Evolutionary conservation across 2,329 filamentous ascomycete species (phyloP).

Genomic region (Neurospora sp.): DNA sequence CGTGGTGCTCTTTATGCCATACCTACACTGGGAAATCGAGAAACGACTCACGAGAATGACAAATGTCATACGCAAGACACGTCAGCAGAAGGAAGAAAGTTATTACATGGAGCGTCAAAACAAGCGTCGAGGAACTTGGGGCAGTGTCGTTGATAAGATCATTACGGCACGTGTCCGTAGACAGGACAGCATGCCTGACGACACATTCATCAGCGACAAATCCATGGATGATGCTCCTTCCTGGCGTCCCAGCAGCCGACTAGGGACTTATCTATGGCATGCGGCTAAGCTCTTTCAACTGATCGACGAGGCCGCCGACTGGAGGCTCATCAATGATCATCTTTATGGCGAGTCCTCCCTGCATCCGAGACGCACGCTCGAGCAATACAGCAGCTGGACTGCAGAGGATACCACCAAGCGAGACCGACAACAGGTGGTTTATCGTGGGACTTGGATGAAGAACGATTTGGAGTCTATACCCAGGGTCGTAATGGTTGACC

Average conservation of each 20-base stretch:
- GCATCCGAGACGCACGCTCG: conserved; percentile 25
- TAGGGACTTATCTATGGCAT: conserved; percentile 13
- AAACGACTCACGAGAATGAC: conserved; percentile 15
- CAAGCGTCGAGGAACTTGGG: conserved; percentile 15
- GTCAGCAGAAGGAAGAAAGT: conserved; percentile 9
- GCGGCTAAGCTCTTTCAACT: conserved; percentile 15
- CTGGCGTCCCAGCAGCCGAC: conserved; percentile 11
- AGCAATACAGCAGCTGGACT: conserved; percentile 29
- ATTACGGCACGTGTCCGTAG: background rate
- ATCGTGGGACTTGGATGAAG: conserved; percentile 14
- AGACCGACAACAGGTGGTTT: conserved; percentile 22
- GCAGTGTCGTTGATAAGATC: conserved; percentile 11
- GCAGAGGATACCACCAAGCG: conserved; percentile 23
- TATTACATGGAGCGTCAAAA: conserved; percentile 9
- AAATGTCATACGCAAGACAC: conserved; percentile 12
- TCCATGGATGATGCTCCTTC: conserved; percentile 7
- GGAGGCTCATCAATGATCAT: conserved; percentile 15
- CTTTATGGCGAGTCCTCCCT: conserved; percentile 17
- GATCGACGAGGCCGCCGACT: conserved; percentile 17
- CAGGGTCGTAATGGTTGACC: conserved; percentile 24
- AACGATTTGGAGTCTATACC: conserved; percentile 12
- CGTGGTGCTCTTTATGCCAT: conserved; percentile 15
- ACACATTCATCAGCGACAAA: background rate
- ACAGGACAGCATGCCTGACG: background rate
- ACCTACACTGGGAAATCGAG: conserved; percentile 16